Evolutionary conservation across 306 rosid species (phyloP).

Genomic region (Rosa multiflora): DNA sequence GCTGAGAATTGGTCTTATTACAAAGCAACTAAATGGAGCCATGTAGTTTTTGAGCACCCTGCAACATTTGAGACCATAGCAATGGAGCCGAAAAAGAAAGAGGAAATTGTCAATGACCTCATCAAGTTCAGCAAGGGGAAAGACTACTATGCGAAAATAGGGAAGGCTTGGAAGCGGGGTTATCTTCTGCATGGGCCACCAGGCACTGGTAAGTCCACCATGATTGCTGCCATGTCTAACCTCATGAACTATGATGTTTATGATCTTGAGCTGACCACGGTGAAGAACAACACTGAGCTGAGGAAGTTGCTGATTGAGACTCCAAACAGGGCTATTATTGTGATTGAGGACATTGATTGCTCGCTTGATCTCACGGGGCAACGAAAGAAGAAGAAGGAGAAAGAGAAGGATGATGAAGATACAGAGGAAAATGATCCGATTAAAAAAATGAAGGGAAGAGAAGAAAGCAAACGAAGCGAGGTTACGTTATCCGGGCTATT

Average conservation of each 20-base stretch:
- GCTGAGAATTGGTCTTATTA: conserved; percentile 22
- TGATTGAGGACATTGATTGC: conserved; percentile 74
- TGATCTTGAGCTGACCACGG: conserved; percentile 55
- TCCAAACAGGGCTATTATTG: conserved; percentile 41
- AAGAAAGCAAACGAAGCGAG: conserved; percentile 23
- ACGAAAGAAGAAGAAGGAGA: conserved; percentile 42
- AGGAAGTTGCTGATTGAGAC: conserved; percentile 46
- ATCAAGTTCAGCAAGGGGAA: conserved; percentile 42
- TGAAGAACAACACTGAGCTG: conserved; percentile 54
- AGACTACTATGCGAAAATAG: conserved; percentile 53
- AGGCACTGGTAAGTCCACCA: conserved; percentile 61
- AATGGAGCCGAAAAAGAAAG: conserved; percentile 46
- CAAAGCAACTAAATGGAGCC: conserved; percentile 43
- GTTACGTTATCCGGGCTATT: conserved; percentile 69
- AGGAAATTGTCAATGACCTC: conserved; percentile 48
- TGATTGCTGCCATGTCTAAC: conserved; percentile 69
- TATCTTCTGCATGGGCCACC: conserved; percentile 68
- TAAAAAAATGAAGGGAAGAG: conserved; percentile 24
- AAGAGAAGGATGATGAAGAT: conserved; percentile 13
- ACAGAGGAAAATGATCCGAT: conserved; percentile 22
- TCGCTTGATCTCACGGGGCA: conserved; percentile 67
- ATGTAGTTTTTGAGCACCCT: conserved; percentile 60
- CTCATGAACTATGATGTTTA: conserved; percentile 62
- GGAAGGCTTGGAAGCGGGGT: conserved; percentile 71
- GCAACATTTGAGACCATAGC: conserved; percentile 46